These are phyloP conservation scores for Phytophthora litchii DNA, from an alignment of 352 stramenopile genomes.

Conservation along the genomic window DNA sequence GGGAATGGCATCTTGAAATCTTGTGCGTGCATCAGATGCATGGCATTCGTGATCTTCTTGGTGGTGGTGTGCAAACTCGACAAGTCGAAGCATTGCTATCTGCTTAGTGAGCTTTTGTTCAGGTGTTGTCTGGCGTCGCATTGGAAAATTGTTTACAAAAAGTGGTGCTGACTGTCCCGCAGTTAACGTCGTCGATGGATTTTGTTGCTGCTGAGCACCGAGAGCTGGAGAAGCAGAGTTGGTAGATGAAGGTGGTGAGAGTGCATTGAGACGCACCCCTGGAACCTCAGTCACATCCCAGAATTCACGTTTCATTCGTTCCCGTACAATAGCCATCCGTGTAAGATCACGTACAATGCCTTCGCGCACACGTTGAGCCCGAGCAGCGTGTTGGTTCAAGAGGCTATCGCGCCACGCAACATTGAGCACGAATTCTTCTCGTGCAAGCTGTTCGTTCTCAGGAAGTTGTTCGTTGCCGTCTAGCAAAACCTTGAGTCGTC, in stretches of 20 bases:
- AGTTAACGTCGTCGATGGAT: conserved; percentile 1
- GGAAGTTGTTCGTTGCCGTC: conserved; percentile 71
- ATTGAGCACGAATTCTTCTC: conserved; percentile 93
- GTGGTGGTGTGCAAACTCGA: conserved; percentile 72
- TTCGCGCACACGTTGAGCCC: conserved; percentile 65
- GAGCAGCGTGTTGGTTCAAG: conserved; percentile 51
- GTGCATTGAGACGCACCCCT: conserved; percentile 60
- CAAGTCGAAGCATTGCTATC: conserved; percentile 61
- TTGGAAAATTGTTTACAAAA: conserved; percentile 87
- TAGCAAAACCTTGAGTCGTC: conserved; percentile 71
- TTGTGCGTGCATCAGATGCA: conserved; percentile 26
- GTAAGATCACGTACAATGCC: conserved; percentile 75
- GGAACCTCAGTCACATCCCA: conserved; percentile 87
- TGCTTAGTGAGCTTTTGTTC: conserved; percentile 62
- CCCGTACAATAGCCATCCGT: conserved; percentile 76
- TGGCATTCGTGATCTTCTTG: conserved; percentile 41
- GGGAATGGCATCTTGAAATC: conserved; percentile 60
- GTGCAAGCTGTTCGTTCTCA: conserved; percentile 68
- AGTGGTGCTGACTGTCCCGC: conserved; percentile 16
- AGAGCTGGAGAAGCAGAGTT: not conserved
- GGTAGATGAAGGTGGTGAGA: conserved; percentile 35
- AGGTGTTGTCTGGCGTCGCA: conserved; percentile 53
- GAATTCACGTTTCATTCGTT: conserved; percentile 91
- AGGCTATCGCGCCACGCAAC: conserved; percentile 69
- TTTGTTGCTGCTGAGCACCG: not conserved